A percentile compares a stretch with the other conserved stretches of the same genome.
Conservation (phyloP, 2,329 filamentous ascomycete species). For the Trichoderma afroharzianum region DNA sequence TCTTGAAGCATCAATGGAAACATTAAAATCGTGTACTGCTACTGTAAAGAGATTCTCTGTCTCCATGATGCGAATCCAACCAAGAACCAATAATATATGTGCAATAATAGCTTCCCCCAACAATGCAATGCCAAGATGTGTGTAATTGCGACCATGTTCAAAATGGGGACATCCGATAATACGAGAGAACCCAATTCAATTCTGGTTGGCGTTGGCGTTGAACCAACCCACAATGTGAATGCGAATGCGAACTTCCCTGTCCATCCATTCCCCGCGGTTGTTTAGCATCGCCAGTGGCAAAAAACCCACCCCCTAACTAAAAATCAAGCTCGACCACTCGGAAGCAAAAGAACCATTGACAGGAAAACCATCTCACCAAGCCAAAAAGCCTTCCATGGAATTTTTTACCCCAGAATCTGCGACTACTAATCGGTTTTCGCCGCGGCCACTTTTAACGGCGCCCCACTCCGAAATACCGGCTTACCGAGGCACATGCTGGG, state of each 20-base stretch:
- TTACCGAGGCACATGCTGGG: not conserved
- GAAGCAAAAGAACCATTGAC: not conserved
- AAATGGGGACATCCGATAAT: not conserved
- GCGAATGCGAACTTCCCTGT: not conserved
- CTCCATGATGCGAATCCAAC: not conserved
- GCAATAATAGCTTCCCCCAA: not conserved
- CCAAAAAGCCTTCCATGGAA: not conserved
- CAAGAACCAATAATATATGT: not conserved
- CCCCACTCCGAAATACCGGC: not conserved
- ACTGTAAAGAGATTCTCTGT: not conserved
- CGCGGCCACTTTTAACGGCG: not conserved
- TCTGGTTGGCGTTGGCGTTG: not conserved
- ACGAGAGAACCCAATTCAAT: not conserved
- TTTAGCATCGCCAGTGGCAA: not conserved
- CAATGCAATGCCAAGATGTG: not conserved
- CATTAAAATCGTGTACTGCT: not conserved
- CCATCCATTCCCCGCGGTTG: not conserved
- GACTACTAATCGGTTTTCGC: not conserved
- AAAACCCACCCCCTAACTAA: not conserved
- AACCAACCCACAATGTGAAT: not conserved
- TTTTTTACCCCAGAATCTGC: conserved; percentile 4
- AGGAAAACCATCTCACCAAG: not conserved
- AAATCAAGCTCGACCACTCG: not conserved
- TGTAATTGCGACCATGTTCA: not conserved
- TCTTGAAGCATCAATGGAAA: no score